Base-by-base conservation (phyloP, 2,329 filamentous ascomycete species). In the Fusarium foetens region DNA sequence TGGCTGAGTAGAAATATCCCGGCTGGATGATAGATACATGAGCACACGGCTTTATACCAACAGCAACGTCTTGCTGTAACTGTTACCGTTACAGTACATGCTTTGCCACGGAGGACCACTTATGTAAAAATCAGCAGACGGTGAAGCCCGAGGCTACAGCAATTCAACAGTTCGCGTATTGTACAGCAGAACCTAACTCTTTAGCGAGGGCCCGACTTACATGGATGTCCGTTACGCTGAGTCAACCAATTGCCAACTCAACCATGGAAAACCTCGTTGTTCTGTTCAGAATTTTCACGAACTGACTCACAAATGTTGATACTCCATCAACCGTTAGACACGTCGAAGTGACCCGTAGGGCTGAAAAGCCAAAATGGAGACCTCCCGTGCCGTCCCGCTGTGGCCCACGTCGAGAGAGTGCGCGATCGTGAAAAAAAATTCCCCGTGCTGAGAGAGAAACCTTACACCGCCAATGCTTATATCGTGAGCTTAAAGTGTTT, bases 391-490 rank as follows among this genome's bases (percentile, higher is more conserved):
- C 51, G 64, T 58, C 66, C 66, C 66, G 51, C 66, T 64, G 21
- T 63, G 58, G 48, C 48, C 58, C 66, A 67, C 57, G 64, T 33
- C 45, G 62, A 36, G 33, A 64, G 52, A 46, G 58, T 54, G 58
- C 39, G 45, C 46, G 25, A 64, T 63, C 54, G 42, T 58, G 27
- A 10, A 49, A 31, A 31, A 43, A 33, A 27, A 52, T 12, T 38
- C 54, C 48, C 65, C 27, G 42, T 49, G 46, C 46, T 31, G 63
- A 33, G n/a, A 10, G 21, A 42, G 21, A 59, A 48, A 75, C 72
- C 72, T 75, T 66, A 66, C 63, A 66, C 63, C 63, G 63, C 63
- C 45, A 66, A 41, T 60, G 52, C 45, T 66, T 66, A 60, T 46
- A 60, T 66, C 38, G 23, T 46, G 48, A 46, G 62, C 39, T 66